A percentile compares a stretch with the other conserved stretches of the same genome.
Evolutionary conservation across 805 yeast species (phyloP).

Genomic region (Wickerhamomyces subpelliculosus): DNA sequence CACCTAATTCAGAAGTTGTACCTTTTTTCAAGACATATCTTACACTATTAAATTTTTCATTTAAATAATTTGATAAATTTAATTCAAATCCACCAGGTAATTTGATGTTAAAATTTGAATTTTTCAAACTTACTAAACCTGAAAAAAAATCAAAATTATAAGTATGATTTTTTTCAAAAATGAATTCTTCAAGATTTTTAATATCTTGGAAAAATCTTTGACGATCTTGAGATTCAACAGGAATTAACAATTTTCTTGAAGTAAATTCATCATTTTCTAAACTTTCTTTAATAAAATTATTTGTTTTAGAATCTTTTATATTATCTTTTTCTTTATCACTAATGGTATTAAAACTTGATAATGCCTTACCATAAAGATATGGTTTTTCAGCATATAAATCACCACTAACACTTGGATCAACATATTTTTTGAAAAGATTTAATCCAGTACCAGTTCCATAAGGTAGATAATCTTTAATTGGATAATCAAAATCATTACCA

Average conservation of each 20-base stretch:
- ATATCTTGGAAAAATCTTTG: constrained; percentile 36
- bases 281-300: constrained; percentile 16
- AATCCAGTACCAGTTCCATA: constrained; percentile 47
- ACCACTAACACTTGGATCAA: constrained; percentile 61
- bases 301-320: constrained; percentile 6
- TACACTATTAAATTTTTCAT: constrained; percentile 37
- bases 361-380: constrained; percentile 53
- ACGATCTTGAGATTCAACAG: constrained; percentile 30
- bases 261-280: constrained; percentile 4
- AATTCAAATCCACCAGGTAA: constrained; percentile 48
- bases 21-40: constrained; percentile 35
- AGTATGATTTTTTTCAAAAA: constrained; percentile 28
- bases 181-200: constrained; percentile 32
- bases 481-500: constrained; percentile 63
- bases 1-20: constrained; percentile 7
- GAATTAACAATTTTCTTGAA: constrained; percentile 25
- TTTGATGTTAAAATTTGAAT: constrained; percentile 42
- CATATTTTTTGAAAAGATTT: constrained; percentile 46
- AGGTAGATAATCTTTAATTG: constrained; percentile 53
- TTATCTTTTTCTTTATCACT: constrained; percentile 17
- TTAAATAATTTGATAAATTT: constrained; percentile 35
- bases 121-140: constrained; percentile 42
- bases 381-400: constrained; percentile 58
- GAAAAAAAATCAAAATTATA: constrained; percentile 51
- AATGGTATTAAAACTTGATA: constrained; percentile 49